These are phyloP conservation scores for Coemansia erecta DNA, from an alignment of 192 early-diverging fungal genomes.

Conservation along the genomic window DNA sequence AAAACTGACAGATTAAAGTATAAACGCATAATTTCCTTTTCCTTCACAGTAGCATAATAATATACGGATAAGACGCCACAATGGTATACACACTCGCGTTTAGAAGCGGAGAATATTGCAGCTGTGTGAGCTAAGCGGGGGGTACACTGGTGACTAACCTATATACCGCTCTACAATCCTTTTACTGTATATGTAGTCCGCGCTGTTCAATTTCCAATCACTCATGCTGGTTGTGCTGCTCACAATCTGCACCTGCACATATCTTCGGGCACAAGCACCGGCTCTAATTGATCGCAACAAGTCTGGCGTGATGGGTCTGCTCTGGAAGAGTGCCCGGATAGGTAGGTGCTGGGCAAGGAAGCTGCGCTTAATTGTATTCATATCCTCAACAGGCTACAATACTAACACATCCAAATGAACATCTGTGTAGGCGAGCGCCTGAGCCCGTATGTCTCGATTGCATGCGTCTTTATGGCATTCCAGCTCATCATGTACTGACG, in stretches of 20 bases:
- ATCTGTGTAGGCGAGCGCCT: slow-evolving; percentile 75
- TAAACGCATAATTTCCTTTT: too few species aligned
- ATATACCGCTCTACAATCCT: background rate
- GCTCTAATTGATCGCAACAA: slow-evolving; percentile 85
- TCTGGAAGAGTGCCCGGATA: slow-evolving; percentile 95
- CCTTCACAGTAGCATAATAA: too few species aligned
- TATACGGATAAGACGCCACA: too few species aligned
- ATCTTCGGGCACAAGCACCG: slow-evolving; percentile 85
- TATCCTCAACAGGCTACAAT: too few species aligned
- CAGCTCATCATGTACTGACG: slow-evolving; percentile 57
- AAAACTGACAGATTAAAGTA: too few species aligned
- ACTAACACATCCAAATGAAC: too few species aligned
- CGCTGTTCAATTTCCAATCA: slow-evolving; percentile 95
- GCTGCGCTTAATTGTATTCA: too few species aligned
- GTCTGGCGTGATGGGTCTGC: slow-evolving; percentile 80
- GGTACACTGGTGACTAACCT: too few species aligned
- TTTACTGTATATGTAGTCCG: slow-evolving; percentile 61
- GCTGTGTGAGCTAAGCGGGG: too few species aligned
- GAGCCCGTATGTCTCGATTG: slow-evolving; percentile 90
- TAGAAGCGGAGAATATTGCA: too few species aligned
- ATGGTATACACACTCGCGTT: too few species aligned
- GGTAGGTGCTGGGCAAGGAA: slow-evolving; percentile 46
- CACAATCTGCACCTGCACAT: slow-evolving; percentile 96
- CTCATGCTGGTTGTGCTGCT: slow-evolving; percentile 88
- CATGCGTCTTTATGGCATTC: slow-evolving; percentile 84